Percentiles rank a stretch among this genome's conserved stretches.
These are phyloP conservation scores for Parsonsia alboflavescens DNA, from an alignment of 257 asterid species.

Conservation along the genomic window DNA sequence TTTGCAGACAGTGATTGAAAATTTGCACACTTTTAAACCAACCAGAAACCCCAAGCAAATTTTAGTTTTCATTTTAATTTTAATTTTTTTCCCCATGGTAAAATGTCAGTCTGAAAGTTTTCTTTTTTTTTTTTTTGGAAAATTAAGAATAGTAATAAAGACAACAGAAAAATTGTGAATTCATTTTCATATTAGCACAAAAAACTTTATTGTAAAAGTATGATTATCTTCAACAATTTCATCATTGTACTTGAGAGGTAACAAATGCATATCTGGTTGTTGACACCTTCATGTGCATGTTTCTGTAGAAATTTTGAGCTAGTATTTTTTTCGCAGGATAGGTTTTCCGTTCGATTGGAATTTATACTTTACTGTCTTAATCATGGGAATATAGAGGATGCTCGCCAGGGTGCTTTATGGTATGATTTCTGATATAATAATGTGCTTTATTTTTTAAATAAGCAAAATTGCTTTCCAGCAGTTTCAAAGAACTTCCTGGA, in stretches of 20 bases:
- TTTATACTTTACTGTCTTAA: slow-evolving; percentile 47
- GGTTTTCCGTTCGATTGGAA: slow-evolving; percentile 60
- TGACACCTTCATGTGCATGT: not conserved
- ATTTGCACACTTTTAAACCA: not conserved
- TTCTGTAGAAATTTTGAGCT: slow-evolving; percentile 6
- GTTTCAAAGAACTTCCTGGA: not conserved
- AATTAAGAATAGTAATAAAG: not conserved
- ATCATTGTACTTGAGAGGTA: not conserved
- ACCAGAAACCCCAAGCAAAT: not conserved
- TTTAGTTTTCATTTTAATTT: not conserved
- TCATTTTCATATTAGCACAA: not conserved
- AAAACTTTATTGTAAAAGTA: not conserved
- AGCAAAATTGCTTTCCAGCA: not conserved
- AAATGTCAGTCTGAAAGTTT: not conserved
- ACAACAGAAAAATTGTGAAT: not conserved
- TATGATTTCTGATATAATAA: slow-evolving; percentile 23
- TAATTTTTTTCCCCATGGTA: not conserved
- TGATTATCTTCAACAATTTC: not conserved
- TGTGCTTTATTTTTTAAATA: not conserved
- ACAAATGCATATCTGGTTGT: not conserved
- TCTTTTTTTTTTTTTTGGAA: not conserved
- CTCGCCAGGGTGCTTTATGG: slow-evolving; percentile 50
- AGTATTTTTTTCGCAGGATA: slow-evolving; percentile 41
- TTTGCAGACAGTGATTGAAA: not conserved
- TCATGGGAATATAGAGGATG: slow-evolving; percentile 41